Base-by-base conservation (phyloP, 2,329 filamentous ascomycete genomes). In the Thermothelomyces thermophilus region DNA sequence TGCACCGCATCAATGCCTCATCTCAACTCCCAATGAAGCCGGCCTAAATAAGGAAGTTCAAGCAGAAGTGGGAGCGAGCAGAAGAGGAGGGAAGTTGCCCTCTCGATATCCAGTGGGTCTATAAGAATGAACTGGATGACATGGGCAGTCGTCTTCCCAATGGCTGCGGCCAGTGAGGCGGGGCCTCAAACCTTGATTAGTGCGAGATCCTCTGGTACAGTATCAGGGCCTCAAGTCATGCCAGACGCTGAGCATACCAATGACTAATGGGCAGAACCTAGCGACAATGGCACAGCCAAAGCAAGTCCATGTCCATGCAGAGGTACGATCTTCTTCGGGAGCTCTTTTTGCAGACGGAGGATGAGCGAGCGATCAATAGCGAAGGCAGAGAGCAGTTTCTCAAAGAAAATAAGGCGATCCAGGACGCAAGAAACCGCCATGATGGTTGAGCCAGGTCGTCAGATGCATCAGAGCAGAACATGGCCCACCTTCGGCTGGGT, bases 381-480 rank as follows among this genome's bases (percentile, higher is more conserved):
- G 35, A 24, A 11, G 31, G n/a, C 33, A 50, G 30, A 31, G 33
- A 43, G 24, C 28, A 46, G 22, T 36, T 24, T 20, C 19, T 26
- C 28, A 26, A 19, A 22, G 4, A 14, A 17, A 17, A 8, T 14
- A 34, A n/a, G 17, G 31, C 26, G 22, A 17, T 14, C 28, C 39
- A 42, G 19, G 22, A 16, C 8, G 13, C 13, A 35, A 35, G 33
- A 14, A 35, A 5, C n/a, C 10, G 17, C 2, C 13, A n/a, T 8
- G 22, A 36, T 16, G 36, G 36, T 26, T 45, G 41, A 33, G 41
- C 36, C 46, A 41, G 10, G 46, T 42, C 41, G 34, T 43, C 46
- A 50, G 36, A 30, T 20, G 45, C 46, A 52, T 48, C 46, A 50
- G 30, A 36, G 33, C 46, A 39, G 50, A 24, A 39, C 46, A 53